These are phyloP conservation scores for Sclerotinia sclerotiorum DNA, from an alignment of 2,329 filamentous ascomycete species.

Conservation along the genomic window DNA sequence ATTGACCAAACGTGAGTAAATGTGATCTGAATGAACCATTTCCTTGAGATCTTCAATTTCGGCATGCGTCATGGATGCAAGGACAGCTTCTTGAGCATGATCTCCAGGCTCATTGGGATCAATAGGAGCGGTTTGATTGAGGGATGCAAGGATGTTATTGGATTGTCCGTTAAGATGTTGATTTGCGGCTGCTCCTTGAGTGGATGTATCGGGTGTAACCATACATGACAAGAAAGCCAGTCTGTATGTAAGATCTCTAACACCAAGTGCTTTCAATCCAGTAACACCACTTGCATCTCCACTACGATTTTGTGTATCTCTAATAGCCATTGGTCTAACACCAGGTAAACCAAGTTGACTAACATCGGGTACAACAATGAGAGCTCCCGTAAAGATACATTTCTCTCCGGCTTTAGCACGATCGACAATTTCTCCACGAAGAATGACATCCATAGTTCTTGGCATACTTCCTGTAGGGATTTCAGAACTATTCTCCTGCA, in stretches of 20 bases:
- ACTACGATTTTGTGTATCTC: conserved; percentile 77
- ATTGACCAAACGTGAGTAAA: conserved; percentile 88
- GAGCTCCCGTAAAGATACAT: conserved; percentile 93
- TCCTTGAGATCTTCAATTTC: conserved; percentile 90
- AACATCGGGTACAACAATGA: conserved; percentile 96
- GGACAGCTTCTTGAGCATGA: conserved; percentile 80
- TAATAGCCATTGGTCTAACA: conserved; percentile 74
- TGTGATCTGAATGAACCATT: conserved; percentile 95
- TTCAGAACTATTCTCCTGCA: conserved; percentile 97
- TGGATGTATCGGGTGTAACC: conserved; percentile 85
- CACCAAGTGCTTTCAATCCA: conserved; percentile 88
- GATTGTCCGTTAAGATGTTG: conserved; percentile 71
- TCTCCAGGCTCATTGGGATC: conserved; percentile 74
- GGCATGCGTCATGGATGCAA: conserved; percentile 78
- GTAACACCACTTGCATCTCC: conserved; percentile 79
- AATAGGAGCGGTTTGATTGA: conserved; percentile 69
- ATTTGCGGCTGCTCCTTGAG: conserved; percentile 71
- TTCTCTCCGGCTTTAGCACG: conserved; percentile 96
- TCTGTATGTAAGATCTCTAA: conserved; percentile 90
- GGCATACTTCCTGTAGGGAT: conserved; percentile 99
- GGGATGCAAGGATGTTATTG: conserved; percentile 78
- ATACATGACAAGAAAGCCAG: conserved; percentile 97
- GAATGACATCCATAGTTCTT: conserved; percentile 92
- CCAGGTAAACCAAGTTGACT: conserved; percentile 92
- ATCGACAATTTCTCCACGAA: conserved; percentile 96